These are phyloP conservation scores for Pouteria glomerata DNA, from an alignment of 148 eudicot species.

Conservation along the genomic window DNA sequence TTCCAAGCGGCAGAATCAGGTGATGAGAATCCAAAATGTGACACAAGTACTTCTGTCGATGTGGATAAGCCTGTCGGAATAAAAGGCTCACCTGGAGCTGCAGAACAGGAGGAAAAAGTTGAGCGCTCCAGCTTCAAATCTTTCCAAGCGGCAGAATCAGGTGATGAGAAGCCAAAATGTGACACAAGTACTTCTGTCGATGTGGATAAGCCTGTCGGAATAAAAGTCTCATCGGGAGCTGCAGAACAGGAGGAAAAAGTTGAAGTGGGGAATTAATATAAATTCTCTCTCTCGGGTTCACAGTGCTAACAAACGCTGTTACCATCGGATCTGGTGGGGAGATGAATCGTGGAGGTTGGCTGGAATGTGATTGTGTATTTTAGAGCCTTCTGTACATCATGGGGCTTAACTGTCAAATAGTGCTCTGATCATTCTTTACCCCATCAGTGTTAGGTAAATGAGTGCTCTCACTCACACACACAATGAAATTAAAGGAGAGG, in stretches of 20 bases:
- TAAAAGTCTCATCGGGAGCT: slow-evolving; percentile 13
- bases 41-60: not conserved
- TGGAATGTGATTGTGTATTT: slow-evolving; percentile 4
- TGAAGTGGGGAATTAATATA: slow-evolving; percentile 10
- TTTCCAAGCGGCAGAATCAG: slow-evolving; percentile 9
- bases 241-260: slow-evolving; percentile 9
- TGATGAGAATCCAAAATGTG: slow-evolving; percentile 13
- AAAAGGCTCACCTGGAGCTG: slow-evolving; percentile 15
- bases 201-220: slow-evolving; percentile 21
- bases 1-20: slow-evolving; percentile 7
- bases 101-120: slow-evolving; percentile 6
- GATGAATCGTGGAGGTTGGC: slow-evolving; percentile 8
- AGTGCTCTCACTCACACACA: slow-evolving; percentile 1
- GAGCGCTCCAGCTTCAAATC: slow-evolving; percentile 5
- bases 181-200: slow-evolving; percentile 1
- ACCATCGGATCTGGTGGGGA: slow-evolving; percentile 12
- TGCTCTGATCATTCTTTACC: slow-evolving; percentile 43
- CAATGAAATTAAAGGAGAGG: not conserved
- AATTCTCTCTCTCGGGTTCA: too few relatives aligned
- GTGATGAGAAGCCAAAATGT: slow-evolving; percentile 10
- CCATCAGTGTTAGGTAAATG: slow-evolving; percentile 10
- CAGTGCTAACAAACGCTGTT: not conserved
- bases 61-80: slow-evolving; percentile 20
- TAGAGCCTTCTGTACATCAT: slow-evolving; percentile 27
- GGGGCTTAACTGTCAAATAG: slow-evolving; percentile 23